phyloP scores from a whole-genome alignment of 1,284 basidiomycete species.

The Malassezia brasiliensis region DNA sequence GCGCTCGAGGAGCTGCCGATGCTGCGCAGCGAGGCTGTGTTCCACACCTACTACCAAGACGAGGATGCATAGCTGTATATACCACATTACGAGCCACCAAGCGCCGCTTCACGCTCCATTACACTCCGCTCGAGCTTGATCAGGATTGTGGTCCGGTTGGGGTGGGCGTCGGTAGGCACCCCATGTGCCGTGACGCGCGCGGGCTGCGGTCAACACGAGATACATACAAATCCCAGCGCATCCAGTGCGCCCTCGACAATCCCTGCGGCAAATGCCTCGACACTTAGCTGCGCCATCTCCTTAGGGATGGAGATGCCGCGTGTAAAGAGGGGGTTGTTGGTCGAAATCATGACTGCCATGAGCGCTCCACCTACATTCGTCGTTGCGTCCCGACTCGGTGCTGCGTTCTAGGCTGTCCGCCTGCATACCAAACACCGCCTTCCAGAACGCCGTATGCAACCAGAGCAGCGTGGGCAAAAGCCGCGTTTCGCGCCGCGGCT shows the following conservation, averaged over 20 bases:
- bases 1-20: conserved; percentile 57
- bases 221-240: conserved; percentile 84
- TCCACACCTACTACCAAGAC: conserved; percentile 26
- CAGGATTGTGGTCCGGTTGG: conserved; percentile 53
- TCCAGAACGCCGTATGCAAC: conserved; percentile 65
- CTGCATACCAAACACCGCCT: conserved; percentile 78
- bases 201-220: conserved; percentile 56
- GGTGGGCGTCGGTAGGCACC: conserved; percentile 69
- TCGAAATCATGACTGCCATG: conserved; percentile 83
- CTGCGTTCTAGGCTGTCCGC: conserved; percentile 92
- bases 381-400: conserved; percentile 68
- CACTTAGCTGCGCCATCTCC: conserved; percentile 85
- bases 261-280: conserved; percentile 91
- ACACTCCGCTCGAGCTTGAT: conserved; percentile 42
- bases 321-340: conserved; percentile 86
- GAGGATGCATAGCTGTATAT: conserved; percentile 7
- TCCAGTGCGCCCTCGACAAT: conserved; percentile 95
- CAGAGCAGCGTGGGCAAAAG: conserved; percentile 37
- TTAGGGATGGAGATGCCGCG: conserved; percentile 83
- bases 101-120: conserved; percentile 41
- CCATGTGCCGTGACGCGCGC: conserved; percentile 92
- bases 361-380: conserved; percentile 66
- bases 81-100: conserved; percentile 19
- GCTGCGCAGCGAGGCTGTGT: conserved; percentile 32
- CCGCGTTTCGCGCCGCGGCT: conserved; percentile 40